Conservation (phyloP, 352 stramenopile species). For the Globisporangium recalcitrans region DNA sequence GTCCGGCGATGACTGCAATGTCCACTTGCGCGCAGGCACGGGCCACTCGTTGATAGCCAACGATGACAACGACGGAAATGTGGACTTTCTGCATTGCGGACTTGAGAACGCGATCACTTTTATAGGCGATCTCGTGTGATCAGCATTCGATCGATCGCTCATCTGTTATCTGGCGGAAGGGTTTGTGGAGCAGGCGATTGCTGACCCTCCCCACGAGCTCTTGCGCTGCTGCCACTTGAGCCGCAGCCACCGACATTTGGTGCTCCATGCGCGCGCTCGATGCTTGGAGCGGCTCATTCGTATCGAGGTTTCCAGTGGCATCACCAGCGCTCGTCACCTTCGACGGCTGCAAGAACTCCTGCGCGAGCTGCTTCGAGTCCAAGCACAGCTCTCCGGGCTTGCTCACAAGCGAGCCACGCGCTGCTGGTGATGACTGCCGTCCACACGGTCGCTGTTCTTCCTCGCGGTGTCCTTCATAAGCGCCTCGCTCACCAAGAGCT, state of each 20-base stretch:
- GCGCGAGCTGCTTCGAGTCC: slow-evolving; percentile 11
- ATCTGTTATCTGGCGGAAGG: background rate
- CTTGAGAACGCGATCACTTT: too few relatives aligned
- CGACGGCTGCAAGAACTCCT: background rate
- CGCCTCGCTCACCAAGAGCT: background rate
- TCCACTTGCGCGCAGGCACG: background rate
- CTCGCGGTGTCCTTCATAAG: too few relatives aligned
- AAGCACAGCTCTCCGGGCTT: background rate
- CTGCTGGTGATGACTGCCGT: background rate
- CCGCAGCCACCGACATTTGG: slow-evolving; percentile 7
- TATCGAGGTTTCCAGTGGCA: background rate
- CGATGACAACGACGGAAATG: too few relatives aligned
- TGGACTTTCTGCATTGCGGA: too few relatives aligned
- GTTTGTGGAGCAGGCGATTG: background rate
- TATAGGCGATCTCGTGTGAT: too few relatives aligned
- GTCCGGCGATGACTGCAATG: background rate
- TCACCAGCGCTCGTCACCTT: background rate
- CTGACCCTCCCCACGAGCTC: background rate
- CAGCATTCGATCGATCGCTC: background rate
- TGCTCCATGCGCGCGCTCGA: slow-evolving; percentile 12
- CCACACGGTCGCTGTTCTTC: background rate
- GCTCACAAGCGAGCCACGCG: background rate
- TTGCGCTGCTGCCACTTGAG: background rate
- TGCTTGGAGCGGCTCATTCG: background rate
- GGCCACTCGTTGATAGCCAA: too few relatives aligned